phyloP scores from a whole-genome alignment of 768 basidiomycete species.

The Cyathus striatus region DNA sequence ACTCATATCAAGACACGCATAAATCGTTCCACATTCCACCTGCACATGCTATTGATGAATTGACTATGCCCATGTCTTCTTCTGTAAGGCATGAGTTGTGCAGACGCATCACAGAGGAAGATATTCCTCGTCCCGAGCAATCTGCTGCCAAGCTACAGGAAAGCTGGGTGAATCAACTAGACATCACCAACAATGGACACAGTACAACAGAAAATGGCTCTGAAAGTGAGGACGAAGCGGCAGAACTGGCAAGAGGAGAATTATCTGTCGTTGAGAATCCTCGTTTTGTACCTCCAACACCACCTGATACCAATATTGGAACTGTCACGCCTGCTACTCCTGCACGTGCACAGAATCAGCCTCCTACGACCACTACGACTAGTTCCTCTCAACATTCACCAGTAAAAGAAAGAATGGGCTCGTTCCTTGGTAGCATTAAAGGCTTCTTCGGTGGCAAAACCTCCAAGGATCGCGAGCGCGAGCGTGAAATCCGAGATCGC shows the following conservation, averaged over 20 bases:
- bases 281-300: too few relatives aligned
- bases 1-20: constrained; percentile 3
- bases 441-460: constrained; percentile 1
- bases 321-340: neutral
- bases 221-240: constrained; percentile 14
- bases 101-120: constrained; percentile 28
- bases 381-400: neutral
- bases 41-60: constrained; percentile 30
- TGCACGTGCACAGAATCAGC: neutral
- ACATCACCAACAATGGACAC: neutral
- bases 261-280: constrained; percentile 53
- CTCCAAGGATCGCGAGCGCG: constrained; percentile 3
- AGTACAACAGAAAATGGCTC: neutral
- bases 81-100: constrained; percentile 17
- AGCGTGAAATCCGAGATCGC: constrained; percentile 3
- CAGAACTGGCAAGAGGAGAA: constrained; percentile 27
- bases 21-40: constrained; percentile 36
- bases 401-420: neutral
- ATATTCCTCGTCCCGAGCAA: constrained; percentile 7
- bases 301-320: constrained; percentile 12
- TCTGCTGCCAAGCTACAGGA: neutral
- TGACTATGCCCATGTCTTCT: neutral
- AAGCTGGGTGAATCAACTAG: constrained; percentile 4
- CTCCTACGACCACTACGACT: neutral
- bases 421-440: neutral